phyloP scores from a whole-genome alignment of 441 rosid genomes.

The Eruca vesicaria region DNA sequence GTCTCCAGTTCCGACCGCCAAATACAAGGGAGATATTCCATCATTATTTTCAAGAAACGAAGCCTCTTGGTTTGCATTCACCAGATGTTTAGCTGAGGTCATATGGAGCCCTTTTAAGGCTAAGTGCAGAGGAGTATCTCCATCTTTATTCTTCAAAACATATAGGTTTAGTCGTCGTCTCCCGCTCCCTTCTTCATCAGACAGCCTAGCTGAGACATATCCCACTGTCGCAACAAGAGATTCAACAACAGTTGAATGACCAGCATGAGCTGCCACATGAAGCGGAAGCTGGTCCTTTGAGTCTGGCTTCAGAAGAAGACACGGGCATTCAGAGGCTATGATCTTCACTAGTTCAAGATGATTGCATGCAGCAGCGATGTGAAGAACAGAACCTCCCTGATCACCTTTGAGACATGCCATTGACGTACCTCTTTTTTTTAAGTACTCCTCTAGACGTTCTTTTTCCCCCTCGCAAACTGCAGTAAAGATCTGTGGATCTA shows the following conservation, averaged over 20 bases:
- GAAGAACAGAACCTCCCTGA: neutral
- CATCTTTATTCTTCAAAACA: neutral
- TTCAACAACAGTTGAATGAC: neutral
- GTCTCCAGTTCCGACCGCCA: neutral
- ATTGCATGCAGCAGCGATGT: neutral
- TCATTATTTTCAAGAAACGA: neutral
- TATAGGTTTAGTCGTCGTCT: neutral
- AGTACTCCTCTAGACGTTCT: neutral
- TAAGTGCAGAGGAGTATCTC: conserved; percentile 9
- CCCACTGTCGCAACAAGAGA: neutral
- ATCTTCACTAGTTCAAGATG: neutral
- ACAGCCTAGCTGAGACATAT: neutral
- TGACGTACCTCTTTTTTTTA: neutral
- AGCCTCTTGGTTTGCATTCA: neutral
- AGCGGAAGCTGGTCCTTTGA: neutral
- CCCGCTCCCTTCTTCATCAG: neutral
- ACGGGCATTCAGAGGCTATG: neutral
- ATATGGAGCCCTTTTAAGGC: neutral
- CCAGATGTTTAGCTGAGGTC: neutral
- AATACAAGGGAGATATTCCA: neutral
- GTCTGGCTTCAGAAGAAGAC: neutral
- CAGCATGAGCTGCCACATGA: neutral
- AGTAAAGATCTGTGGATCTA: neutral
- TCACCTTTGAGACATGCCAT: neutral
- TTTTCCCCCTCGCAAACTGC: neutral